A percentile compares a stretch with the other conserved stretches of the same genome.
Conservation (phyloP, 192 early-diverging fungal genomes). For the Linnemannia zychae region DNA sequence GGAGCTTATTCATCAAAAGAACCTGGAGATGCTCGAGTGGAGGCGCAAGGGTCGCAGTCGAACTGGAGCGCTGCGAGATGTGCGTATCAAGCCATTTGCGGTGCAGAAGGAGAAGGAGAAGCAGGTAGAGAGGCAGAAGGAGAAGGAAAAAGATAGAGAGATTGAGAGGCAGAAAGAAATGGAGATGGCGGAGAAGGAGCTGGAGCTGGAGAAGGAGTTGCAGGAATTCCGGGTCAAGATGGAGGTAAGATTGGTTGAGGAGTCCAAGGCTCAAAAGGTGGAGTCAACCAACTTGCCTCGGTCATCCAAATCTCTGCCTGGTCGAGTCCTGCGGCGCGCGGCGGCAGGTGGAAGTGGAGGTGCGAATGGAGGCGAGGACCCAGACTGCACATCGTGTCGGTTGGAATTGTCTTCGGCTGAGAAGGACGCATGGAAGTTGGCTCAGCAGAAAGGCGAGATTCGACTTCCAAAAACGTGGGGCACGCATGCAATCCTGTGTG, state of each 20-base stretch:
- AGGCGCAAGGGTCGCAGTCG: neutral
- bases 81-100: neutral
- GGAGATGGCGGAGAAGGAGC: neutral
- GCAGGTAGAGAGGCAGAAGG: conserved; percentile 11
- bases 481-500: conserved; percentile 36
- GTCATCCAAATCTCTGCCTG: conserved; percentile 48
- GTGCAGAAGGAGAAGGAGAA: conserved; percentile 13
- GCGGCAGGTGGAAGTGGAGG: conserved; percentile 3
- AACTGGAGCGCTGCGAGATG: neutral
- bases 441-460: conserved; percentile 32
- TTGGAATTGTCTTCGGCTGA: conserved; percentile 39
- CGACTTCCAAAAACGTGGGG: conserved; percentile 44
- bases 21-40: conserved; percentile 23
- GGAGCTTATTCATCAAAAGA: conserved; percentile 25
- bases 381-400: conserved; percentile 49
- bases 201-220: conserved; percentile 9
- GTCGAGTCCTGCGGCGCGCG: conserved; percentile 38
- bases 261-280: conserved; percentile 39
- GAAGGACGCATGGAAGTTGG: conserved; percentile 32
- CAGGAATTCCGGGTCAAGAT: neutral
- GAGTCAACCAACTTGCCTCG: conserved; percentile 47
- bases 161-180: conserved; percentile 3
- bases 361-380: conserved; percentile 28
- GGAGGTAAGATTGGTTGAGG: conserved; percentile 5
- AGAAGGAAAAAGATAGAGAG: conserved; percentile 5